Base-by-base conservation (phyloP, 306 rosid genomes). In the Lupinus albus region DNA sequence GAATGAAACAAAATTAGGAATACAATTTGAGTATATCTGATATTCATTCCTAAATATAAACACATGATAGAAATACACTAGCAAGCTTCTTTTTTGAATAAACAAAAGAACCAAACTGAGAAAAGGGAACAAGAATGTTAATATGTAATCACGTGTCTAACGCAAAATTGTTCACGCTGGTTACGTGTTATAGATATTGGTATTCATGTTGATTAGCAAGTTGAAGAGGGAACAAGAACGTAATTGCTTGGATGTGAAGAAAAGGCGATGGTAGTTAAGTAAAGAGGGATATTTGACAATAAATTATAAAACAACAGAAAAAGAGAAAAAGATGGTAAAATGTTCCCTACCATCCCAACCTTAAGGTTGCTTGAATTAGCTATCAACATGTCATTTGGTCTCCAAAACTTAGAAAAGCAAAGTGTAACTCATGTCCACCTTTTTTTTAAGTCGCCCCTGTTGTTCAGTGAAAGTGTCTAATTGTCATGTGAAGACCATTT, bases 311-410 rank as follows among this genome's bases (percentile, higher is more conserved):
- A 75, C 32, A 58, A 69, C 74, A 53, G 57, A 58, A 73, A 78
- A 49, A 76, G 46, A 14, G 39, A 67, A 70, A 70, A 70, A 35
- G 65, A 68, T 65, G 39, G 80, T 42, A 64, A 71, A 64, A 70
- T 88, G 95, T 83, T 75, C 86, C 87, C 95, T 80, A 85, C 80
- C 89, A 64, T 76, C 89, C 89, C 49, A 76, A 80, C 91, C 82
- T 21, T 9, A 55, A 49, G 73, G 82, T 78, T 80, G 81, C 80
- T 78, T 82, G 28, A 66, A 71, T 32, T 63, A 75, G 78, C 80
- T 63, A 81, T 75, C 18, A 81, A 71, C 48, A 10, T 76, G 83
- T 78, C 79, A 71, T 76, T 68, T 81, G 88, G 85, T 84, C 85
- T 61, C 76, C 69, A 75, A 72, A 54, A 33, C 71, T 72, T 61